Base-by-base conservation (phyloP, 2,329 filamentous ascomycete genomes). In the Magnaporthiopsis incrustans region DNA sequence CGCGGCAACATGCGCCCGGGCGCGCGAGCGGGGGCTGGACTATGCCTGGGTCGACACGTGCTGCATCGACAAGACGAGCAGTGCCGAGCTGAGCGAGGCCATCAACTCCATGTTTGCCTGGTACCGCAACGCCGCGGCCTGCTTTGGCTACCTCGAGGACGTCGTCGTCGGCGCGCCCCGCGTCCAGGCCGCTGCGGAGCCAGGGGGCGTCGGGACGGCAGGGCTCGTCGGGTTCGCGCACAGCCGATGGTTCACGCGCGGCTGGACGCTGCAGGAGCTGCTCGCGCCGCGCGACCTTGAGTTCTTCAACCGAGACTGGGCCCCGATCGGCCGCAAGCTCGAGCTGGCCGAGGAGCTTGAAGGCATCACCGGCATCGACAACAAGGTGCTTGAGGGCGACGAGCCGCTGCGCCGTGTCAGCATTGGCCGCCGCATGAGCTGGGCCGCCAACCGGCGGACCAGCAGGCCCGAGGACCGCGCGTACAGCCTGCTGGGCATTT, bases 261-360 rank as follows among this genome's bases (percentile, higher is more conserved):
- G 74, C n/a, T 84, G 85, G 70, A 90, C 86, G 0, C 76, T 88
- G 67, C 88, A 89, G 71, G 86, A 91, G 73, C 86, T 89, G 0
- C 79, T 91, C 5, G 89, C 75, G 0, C 74, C 74, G 1, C 25
- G 22, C 1, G 57, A 66, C 0, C 26, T 76, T 0, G 27, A 65
- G 4, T 77, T 78, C 65, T 76, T 70, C 66, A 67, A 72, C 53
- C 14, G 22, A 0, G 59, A 61, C 2, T 77, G 74, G 75, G 27
- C 38, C 0, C 63, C 57, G 1, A 64, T 74, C 1, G 74, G 73
- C 1, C 68, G 67, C 1, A 73, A 71, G 60, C 27, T 57, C 2
- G 61, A 64, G 0, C 50, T 73, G 7, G 53, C 59, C 4, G 30
- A 59, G 2, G 10, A 57, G 7, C 64, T 73, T 22, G 60, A 63